phyloP scores from a whole-genome alignment of 1,139 yeast genomes.

The Suhomyces anneliseae region DNA sequence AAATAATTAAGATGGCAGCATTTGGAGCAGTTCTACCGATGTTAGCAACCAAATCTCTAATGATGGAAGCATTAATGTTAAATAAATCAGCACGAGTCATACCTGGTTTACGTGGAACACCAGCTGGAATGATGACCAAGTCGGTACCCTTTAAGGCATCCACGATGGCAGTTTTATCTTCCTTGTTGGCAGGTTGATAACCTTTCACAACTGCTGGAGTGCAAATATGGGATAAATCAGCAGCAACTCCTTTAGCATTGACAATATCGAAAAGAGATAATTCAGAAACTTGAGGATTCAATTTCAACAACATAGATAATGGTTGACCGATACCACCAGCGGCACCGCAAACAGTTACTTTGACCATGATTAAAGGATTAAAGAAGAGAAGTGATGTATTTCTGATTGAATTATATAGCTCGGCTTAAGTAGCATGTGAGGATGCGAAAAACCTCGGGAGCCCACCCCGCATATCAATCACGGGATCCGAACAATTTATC shows the following conservation, averaged over 20 bases:
- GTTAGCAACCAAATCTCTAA: slow-evolving; percentile 57
- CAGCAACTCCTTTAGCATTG: slow-evolving; percentile 70
- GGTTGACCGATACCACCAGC: slow-evolving; percentile 86
- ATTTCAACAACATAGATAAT: slow-evolving; percentile 61
- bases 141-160: slow-evolving; percentile 56
- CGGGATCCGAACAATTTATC: background rate
- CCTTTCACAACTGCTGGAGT: slow-evolving; percentile 58
- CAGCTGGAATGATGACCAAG: slow-evolving; percentile 76
- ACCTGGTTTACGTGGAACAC: slow-evolving; percentile 78
- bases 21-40: slow-evolving; percentile 60
- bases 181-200: slow-evolving; percentile 51
- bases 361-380: slow-evolving; percentile 41
- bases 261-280: slow-evolving; percentile 67
- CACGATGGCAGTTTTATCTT: slow-evolving; percentile 47
- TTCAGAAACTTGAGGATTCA: slow-evolving; percentile 54
- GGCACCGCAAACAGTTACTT: slow-evolving; percentile 75
- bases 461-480: slow-evolving; percentile 1
- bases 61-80: slow-evolving; percentile 70
- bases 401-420: background rate
- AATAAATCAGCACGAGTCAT: slow-evolving; percentile 79
- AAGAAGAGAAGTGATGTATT: background rate
- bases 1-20: slow-evolving; percentile 65
- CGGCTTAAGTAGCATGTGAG: slow-evolving; percentile 3
- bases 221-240: slow-evolving; percentile 71
- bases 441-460: slow-evolving; percentile 5